Base-by-base conservation (phyloP, 2,329 filamentous ascomycete species). In the Penicillium sp. region DNA sequence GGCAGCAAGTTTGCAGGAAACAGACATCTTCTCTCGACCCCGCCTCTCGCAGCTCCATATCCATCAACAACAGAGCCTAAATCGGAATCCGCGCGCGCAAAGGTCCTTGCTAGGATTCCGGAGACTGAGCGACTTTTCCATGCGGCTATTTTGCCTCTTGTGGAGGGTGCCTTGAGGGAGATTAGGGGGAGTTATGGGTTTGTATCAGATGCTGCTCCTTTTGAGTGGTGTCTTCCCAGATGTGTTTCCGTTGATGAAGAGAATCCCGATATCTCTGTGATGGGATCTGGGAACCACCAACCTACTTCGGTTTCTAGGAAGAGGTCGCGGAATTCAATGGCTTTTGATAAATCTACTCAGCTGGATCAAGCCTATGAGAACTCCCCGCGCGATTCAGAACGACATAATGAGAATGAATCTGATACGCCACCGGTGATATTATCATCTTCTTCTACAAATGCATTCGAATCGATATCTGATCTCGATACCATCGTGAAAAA, bases 51-150 rank as follows among this genome's bases (percentile, higher is more conserved):
- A 34, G 51, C 59, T 10, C 82, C 84, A 2, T 84, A 79, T 56
- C 65, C 65, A 20, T 71, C 70, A 9, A 64, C 64, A 9, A 66
- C 68, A 12, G 81, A 82, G 59, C 82, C 83, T 8, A 84, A 80
- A 59, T 71, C 73, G 10, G 69, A 70, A 4, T 65, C 70, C 29
- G 77, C 76, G 7, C 75, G 73, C 34, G 66, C 63, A 10, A 75
- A 69, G 21, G 61, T 80, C 7, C 59, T 77, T 10, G 55, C 60
- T 39, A 58, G 57, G 13, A 74, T 72, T n/a, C 63, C 73, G 0
- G 37, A 49, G 3, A 52, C 62, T 2, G 72, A 76, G 39, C 64
- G 58, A 24, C 57, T 49, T 4, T 69, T 69, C 44, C 67, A 75
- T 46, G 49, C 49, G 3, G 39, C 56, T 17, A 60, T 70, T 24